These are phyloP conservation scores for Chlamydomonas eustigma DNA, from an alignment of 139 green algal genomes.

Conservation along the genomic window DNA sequence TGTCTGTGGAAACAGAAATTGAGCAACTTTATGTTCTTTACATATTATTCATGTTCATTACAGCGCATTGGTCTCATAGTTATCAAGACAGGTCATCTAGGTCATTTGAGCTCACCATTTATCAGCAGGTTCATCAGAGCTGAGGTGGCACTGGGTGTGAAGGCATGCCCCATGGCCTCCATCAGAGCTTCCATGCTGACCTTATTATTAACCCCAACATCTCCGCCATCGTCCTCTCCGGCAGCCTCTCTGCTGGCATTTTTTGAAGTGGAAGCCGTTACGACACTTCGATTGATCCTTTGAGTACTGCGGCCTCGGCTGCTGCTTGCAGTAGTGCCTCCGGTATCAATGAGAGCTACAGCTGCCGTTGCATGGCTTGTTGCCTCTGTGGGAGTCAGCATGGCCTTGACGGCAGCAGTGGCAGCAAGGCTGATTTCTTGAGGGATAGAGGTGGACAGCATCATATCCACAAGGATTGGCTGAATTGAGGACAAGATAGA, in stretches of 20 bases:
- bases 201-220: not conserved
- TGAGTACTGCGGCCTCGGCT: not conserved
- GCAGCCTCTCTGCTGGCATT: too few species aligned
- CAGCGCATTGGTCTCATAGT: too few species aligned
- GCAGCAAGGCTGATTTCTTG: not conserved
- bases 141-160: constrained; percentile 3
- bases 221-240: not conserved
- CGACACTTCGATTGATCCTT: too few species aligned
- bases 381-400: not conserved
- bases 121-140: constrained; percentile 20
- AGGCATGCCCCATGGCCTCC: constrained; percentile 17
- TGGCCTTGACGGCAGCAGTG: not conserved
- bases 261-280: too few species aligned
- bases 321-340: not conserved
- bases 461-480: too few species aligned
- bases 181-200: not conserved
- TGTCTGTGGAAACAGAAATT: not conserved
- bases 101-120: too few species aligned
- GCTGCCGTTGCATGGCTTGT: not conserved
- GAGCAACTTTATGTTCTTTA: too few species aligned
- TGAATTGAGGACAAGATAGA: too few species aligned
- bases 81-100: too few species aligned
- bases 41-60: too few species aligned
- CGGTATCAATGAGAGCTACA: not conserved
- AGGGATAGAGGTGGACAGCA: not conserved